Base-by-base conservation (phyloP, 2,329 filamentous ascomycete species). In the Epichloe amarillans region DNA sequence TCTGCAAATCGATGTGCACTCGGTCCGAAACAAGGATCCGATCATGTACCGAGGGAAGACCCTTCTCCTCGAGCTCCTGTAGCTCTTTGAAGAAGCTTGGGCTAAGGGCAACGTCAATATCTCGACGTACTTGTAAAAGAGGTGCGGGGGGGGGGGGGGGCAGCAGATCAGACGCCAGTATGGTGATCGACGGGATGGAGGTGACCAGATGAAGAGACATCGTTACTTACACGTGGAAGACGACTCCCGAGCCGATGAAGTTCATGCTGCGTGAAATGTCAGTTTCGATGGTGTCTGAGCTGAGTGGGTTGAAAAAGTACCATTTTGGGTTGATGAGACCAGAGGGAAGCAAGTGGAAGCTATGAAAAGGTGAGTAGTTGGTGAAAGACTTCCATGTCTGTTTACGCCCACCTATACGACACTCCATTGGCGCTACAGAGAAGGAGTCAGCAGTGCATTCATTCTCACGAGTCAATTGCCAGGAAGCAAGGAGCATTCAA, bases 261-360 rank as follows among this genome's bases (percentile, higher is more conserved):
- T 89, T 90, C 59, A 80, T 74, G 43, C 23, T 26, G 23, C 6
- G 23, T 26, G 23, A 26, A 26, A 26, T 26, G 23, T 26, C 23
- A 26, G 23, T 26, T 26, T 26, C 23, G 7, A 6, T 26, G 23
- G 2, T 26, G 23, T 26, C 23, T 26, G 23, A 26, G 23, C 23
- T 26, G 23, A 26, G 23, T 26, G 23, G 23, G 23, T 26, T 26
- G 23, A 7, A 26, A 23, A 26, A 26, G 23, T 52, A 61, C 56
- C 63, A 86, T 42, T 71, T 70, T 6, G 84, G 82, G 62, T 84
- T 86, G 57, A 90, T 73, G 54, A 90, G 75, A 53, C 86, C 86
- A 51, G 80, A 85, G 23, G 82, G 78, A 47, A 84, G 68, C 53
- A 85, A 75, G 63, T 83, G 78, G 56, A 79, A 77, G 66, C 74